Conservation (phyloP, 805 yeast species). For the Spathaspora passalidarum region DNA sequence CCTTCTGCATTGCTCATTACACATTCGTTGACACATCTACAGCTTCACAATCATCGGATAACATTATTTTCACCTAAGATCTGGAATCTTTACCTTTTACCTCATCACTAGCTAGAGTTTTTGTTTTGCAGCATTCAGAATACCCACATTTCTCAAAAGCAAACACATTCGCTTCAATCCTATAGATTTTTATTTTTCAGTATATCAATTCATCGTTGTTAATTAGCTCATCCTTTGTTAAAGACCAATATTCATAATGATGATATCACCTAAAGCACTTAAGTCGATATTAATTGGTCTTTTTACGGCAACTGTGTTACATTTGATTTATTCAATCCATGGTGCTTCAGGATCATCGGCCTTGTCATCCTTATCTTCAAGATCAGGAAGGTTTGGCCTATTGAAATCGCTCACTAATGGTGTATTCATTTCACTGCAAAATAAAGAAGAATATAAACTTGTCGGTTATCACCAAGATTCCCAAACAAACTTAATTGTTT, state of each 20-base stretch:
- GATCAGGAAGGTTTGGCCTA: constrained; percentile 3
- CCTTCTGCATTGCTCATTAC: too few species aligned
- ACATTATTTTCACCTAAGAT: too few species aligned
- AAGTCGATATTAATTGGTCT: constrained; percentile 1
- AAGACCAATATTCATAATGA: not conserved
- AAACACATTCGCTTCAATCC: not conserved
- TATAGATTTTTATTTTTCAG: too few species aligned
- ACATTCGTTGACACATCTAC: not conserved
- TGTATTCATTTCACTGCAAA: constrained; percentile 1
- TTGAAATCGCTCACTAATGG: constrained; percentile 4
- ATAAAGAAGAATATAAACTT: constrained; percentile 7
- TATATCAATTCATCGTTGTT: too few species aligned
- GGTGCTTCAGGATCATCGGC: not conserved
- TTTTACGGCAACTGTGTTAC: constrained; percentile 5
- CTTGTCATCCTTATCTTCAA: constrained; percentile 2
- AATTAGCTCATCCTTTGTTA: not conserved
- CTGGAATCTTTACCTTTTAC: too few species aligned
- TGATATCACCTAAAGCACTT: not conserved
- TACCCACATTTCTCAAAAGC: not conserved
- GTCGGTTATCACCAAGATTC: constrained; percentile 15
- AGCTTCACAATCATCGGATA: not conserved
- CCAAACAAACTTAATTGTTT: constrained; percentile 12
- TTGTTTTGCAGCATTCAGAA: not conserved
- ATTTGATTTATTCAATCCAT: constrained; percentile 3
- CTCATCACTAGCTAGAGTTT: too few species aligned